phyloP scores from a whole-genome alignment of 768 basidiomycete species.

The Candolleomyces eurysporus region DNA sequence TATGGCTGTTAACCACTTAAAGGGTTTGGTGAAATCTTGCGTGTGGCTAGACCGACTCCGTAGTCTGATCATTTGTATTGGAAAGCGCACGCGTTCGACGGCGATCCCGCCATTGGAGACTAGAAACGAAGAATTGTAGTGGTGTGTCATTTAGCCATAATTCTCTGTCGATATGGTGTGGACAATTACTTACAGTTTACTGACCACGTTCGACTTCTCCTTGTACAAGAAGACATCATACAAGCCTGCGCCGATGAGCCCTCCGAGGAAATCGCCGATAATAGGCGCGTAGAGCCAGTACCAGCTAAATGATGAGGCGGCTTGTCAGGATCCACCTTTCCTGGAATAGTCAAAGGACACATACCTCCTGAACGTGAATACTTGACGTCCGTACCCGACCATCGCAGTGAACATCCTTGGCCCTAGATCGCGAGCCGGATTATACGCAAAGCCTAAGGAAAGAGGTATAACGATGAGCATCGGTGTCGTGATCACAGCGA shows the following conservation, averaged over 20 bases:
- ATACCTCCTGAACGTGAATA: conserved; percentile 45
- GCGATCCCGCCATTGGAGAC: too few relatives aligned
- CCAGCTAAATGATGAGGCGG: conserved; percentile 33
- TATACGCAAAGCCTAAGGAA: conserved; percentile 52
- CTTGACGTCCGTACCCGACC: conserved; percentile 63
- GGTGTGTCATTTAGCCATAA: too few relatives aligned
- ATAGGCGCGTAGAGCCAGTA: conserved; percentile 75
- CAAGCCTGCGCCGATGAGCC: conserved; percentile 45
- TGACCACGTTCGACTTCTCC: conserved; percentile 24
- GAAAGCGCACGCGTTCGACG: too few relatives aligned
- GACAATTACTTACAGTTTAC: not conserved
- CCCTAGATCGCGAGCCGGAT: conserved; percentile 72
- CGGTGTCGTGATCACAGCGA: not conserved
- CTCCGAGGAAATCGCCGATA: conserved; percentile 57
- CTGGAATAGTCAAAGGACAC: conserved; percentile 14
- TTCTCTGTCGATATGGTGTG: too few relatives aligned
- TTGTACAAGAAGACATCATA: conserved; percentile 61
- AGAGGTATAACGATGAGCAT: too few relatives aligned
- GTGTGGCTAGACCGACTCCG: too few relatives aligned
- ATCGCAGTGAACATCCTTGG: conserved; percentile 67
- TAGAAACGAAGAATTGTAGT: too few relatives aligned
- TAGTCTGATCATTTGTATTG: too few relatives aligned
- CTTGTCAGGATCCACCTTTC: conserved; percentile 14
- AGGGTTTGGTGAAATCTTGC: too few relatives aligned
- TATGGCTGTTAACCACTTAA: too few relatives aligned